Percentiles rank a stretch among this genome's conserved stretches.
phyloP scores from a whole-genome alignment of 2,329 filamentous ascomycete genomes.

The Botrytis pseudocinerea region DNA sequence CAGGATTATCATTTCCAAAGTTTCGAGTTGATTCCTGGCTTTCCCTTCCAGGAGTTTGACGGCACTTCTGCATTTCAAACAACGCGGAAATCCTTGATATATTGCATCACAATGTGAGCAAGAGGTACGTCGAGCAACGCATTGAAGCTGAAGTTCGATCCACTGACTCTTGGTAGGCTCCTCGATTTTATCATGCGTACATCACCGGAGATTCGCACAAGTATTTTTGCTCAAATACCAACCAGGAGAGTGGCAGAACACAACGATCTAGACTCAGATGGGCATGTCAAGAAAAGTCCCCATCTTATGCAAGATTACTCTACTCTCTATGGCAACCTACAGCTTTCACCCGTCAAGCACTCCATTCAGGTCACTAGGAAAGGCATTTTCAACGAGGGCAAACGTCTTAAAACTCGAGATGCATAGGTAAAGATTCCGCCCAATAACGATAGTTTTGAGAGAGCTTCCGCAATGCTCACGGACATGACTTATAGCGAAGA shows the following conservation, averaged over 20 bases:
- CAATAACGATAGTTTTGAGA: background rate
- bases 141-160: no score
- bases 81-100: background rate
- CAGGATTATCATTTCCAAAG: background rate
- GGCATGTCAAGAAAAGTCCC: background rate
- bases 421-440: background rate
- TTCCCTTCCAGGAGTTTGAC: background rate
- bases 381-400: background rate
- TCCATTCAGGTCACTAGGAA: background rate
- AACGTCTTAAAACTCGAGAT: background rate
- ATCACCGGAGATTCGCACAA: background rate
- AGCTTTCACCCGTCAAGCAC: background rate
- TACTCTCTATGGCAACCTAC: background rate
- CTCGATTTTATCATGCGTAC: background rate
- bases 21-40: slow-evolving; percentile 3
- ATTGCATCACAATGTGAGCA: background rate
- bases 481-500: background rate
- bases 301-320: background rate
- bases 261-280: background rate
- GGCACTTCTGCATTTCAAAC: background rate
- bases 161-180: background rate
- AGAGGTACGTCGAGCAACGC: background rate
- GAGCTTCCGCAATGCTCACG: background rate
- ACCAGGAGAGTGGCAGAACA: background rate
- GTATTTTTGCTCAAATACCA: background rate